Base-by-base conservation (phyloP, 2,329 filamentous ascomycete species). In the Didymella sp. region DNA sequence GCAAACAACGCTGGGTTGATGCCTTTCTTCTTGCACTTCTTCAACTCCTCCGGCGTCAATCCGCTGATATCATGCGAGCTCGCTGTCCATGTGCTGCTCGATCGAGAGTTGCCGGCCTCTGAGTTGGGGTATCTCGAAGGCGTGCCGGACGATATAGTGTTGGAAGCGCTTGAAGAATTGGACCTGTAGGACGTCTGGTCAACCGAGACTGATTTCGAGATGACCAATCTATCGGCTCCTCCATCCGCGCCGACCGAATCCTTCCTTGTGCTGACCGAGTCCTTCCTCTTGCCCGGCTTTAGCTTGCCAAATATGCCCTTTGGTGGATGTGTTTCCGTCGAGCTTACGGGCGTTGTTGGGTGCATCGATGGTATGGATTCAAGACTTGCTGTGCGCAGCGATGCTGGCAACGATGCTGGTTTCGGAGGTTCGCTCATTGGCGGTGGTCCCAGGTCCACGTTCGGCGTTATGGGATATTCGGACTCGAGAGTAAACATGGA, bases 1-100 rank as follows among this genome's bases (percentile, higher is more conserved):
- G 77, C 75, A 58, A 77, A 81, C 45, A 81, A 58, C 9, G 76
- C 71, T 13, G 78, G 79, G 56, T 81, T 80, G 60, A 81, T 78
- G 1, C 79, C 78, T 62, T 81, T 82, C 64, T 79, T 78, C 62
- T 72, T 69, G 64, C 79, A 72, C 60, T 79, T 80, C 55, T 75
- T 74, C 40, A 80, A 66, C 42, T 81, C 75, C 49, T 77, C 73
- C 11, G 76, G 71, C 24, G 71, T 77, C 55, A 80, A 53, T 6
- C 60, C 59, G 52, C 72, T 76, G 13, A 66, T 76, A 51, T 79
- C 77, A 41, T 70, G 76, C n/a, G 72, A 70, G 45, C 76, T 78
- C 28, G 75, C 69, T 33, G 67, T 74, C 77, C 77, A 80, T n/a
- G 73, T 70, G 37, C 67, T 70, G 40, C 64, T 72, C 11, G 66